A percentile compares a stretch with the other conserved stretches of the same genome.
These are phyloP conservation scores for Isoetes taiwanensis DNA, from an alignment of 75 land plant genomes.

Conservation along the genomic window DNA sequence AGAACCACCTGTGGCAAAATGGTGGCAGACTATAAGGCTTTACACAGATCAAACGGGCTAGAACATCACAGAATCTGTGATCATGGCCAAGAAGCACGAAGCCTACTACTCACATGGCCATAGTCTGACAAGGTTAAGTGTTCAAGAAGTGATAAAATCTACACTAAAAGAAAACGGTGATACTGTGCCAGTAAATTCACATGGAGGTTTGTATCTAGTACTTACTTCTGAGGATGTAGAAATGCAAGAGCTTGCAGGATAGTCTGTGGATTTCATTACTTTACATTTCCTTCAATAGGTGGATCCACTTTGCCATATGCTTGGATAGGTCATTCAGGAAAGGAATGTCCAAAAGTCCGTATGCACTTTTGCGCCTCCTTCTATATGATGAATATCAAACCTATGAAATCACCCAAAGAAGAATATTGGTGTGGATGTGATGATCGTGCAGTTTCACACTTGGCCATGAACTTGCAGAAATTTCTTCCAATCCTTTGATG, in stretches of 20 bases:
- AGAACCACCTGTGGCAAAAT: constrained; percentile 44
- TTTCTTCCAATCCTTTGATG: constrained; percentile 62
- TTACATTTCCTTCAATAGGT: constrained; percentile 69
- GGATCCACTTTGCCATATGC: constrained; percentile 75
- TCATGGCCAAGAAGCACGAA: constrained; percentile 27
- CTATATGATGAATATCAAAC: constrained; percentile 17
- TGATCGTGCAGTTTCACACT: constrained; percentile 82
- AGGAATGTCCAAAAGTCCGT: constrained; percentile 53
- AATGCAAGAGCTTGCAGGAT: constrained; percentile 55
- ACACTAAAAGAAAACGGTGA: constrained; percentile 23
- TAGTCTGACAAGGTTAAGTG: constrained; percentile 31
- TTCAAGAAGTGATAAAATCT: constrained; percentile 30
- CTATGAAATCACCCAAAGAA: constrained; percentile 50
- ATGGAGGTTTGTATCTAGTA: constrained; percentile 51
- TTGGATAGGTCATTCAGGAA: constrained; percentile 63
- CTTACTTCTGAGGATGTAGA: constrained; percentile 54
- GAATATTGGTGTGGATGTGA: constrained; percentile 76
- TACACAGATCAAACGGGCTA: constrained; percentile 54
- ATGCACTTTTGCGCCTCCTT: constrained; percentile 51
- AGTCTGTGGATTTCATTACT: constrained; percentile 76
- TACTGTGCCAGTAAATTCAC: constrained; percentile 34
- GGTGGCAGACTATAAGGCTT: constrained; percentile 61
- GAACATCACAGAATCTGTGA: constrained; percentile 35
- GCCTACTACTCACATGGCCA: constrained; percentile 51
- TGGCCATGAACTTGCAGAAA: constrained; percentile 62